phyloP scores from a whole-genome alignment of 1,284 basidiomycete species.

The Irpex lacteus region DNA sequence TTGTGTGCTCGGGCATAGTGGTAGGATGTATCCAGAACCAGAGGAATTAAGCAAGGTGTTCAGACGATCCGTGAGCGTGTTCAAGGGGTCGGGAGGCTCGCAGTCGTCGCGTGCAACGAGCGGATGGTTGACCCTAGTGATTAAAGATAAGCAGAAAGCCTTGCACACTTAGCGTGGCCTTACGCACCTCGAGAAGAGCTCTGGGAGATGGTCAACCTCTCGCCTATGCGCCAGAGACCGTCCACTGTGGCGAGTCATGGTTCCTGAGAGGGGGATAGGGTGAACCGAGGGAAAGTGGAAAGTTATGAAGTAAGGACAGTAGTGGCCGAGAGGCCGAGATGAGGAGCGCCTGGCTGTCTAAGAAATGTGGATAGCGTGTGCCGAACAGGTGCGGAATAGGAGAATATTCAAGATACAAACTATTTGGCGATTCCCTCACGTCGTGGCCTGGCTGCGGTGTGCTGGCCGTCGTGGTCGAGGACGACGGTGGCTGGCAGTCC shows the following conservation, averaged over 20 bases:
- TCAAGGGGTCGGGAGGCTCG: slow-evolving; percentile 51
- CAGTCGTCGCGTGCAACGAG: slow-evolving; percentile 35
- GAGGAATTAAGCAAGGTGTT: slow-evolving; percentile 65
- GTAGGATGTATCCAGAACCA: slow-evolving; percentile 61
- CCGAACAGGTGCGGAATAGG: background rate
- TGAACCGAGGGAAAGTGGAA: background rate
- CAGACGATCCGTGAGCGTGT: slow-evolving; percentile 67
- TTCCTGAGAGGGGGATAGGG: background rate
- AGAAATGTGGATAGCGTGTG: background rate
- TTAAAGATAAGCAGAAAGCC: background rate
- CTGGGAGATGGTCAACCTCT: slow-evolving; percentile 7
- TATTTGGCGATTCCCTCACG: background rate
- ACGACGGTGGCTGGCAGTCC: background rate
- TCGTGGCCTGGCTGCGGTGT: background rate
- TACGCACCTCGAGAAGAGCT: slow-evolving; percentile 16
- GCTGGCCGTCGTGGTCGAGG: background rate
- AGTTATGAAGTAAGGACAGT: slow-evolving; percentile 8
- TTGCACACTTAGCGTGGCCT: background rate
- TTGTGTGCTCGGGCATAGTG: slow-evolving; percentile 58
- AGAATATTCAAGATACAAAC: background rate
- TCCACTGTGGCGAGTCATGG: slow-evolving; percentile 2
- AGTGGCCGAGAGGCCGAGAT: slow-evolving; percentile 6
- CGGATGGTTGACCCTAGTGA: slow-evolving; percentile 7
- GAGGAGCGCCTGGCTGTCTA: background rate
- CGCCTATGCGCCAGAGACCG: slow-evolving; percentile 9